A percentile compares a stretch with the other conserved stretches of the same genome.
Evolutionary conservation across 2,329 filamentous ascomycete species (phyloP).

Genomic region (Phaeosphaeria sp.): DNA sequence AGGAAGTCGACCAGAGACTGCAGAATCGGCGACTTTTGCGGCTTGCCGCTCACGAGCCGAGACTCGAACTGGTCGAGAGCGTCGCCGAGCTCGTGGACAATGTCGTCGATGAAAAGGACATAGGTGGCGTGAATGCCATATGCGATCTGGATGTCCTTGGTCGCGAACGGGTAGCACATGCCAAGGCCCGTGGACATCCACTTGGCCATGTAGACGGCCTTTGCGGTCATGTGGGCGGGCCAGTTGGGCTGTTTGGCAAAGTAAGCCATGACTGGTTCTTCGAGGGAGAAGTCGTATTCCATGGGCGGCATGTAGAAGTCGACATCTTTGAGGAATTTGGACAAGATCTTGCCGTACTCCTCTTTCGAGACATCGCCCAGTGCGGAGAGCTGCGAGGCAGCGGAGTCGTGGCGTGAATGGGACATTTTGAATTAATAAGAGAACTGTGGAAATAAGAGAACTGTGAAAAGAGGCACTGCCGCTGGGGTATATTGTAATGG

Average conservation of each 20-base stretch:
- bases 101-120: slow-evolving; percentile 20
- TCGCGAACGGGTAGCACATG: slow-evolving; percentile 19
- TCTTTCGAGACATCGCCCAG: slow-evolving; percentile 17
- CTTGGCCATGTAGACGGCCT: slow-evolving; percentile 17
- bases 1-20: slow-evolving; percentile 17
- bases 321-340: slow-evolving; percentile 14
- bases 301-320: slow-evolving; percentile 18
- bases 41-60: slow-evolving; percentile 13
- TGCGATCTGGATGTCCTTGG: slow-evolving; percentile 16
- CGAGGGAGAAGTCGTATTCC: slow-evolving; percentile 16
- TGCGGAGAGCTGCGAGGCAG: slow-evolving; percentile 7
- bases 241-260: slow-evolving; percentile 15
- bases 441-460: background rate
- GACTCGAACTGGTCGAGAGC: slow-evolving; percentile 16
- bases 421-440: slow-evolving; percentile 6
- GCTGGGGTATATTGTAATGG: background rate
- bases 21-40: slow-evolving; percentile 19
- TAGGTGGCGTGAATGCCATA: slow-evolving; percentile 20
- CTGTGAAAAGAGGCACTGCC: no score
- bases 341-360: slow-evolving; percentile 15
- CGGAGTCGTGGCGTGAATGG: slow-evolving; percentile 11
- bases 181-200: slow-evolving; percentile 20
- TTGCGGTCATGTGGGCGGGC: slow-evolving; percentile 12
- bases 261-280: slow-evolving; percentile 13
- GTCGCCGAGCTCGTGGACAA: slow-evolving; percentile 17